These are phyloP conservation scores for Sicyos baderoa DNA, from an alignment of 306 rosid species.

Conservation along the genomic window DNA sequence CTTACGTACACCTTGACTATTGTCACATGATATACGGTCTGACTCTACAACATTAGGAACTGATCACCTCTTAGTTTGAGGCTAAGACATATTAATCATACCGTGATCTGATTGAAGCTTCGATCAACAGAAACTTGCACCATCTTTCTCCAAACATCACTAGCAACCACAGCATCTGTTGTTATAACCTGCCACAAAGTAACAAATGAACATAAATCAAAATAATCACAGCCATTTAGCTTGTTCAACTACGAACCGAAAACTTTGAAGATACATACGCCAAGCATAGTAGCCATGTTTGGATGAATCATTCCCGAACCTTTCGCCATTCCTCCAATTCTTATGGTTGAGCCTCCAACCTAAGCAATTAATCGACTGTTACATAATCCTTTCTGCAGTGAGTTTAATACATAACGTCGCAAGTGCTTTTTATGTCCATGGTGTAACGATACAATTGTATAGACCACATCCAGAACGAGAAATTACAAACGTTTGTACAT, in stretches of 20 bases:
- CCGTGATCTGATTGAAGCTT: slow-evolving; percentile 96
- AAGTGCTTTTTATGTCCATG: background rate
- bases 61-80: no score
- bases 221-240: background rate
- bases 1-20: no score
- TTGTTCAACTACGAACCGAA: background rate
- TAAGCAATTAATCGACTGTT: slow-evolving; percentile 29
- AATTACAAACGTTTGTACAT: slow-evolving; percentile 22
- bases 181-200: slow-evolving; percentile 58
- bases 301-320: slow-evolving; percentile 99
- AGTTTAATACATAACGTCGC: background rate
- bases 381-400: background rate
- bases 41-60: no score
- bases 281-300: slow-evolving; percentile 97
- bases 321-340: slow-evolving; percentile 92
- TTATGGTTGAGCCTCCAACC: slow-evolving; percentile 65
- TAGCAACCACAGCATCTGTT: slow-evolving; percentile 74
- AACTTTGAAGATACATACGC: slow-evolving; percentile 42
- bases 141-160: slow-evolving; percentile 81
- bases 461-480: background rate
- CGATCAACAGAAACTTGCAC: slow-evolving; percentile 74
- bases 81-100: slow-evolving; percentile 30
- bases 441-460: background rate
- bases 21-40: no score
- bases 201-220: background rate